Evolutionary conservation across 495 filamentous ascomycete species (phyloP).

Genomic region (Aspergillus mulundensis): DNA sequence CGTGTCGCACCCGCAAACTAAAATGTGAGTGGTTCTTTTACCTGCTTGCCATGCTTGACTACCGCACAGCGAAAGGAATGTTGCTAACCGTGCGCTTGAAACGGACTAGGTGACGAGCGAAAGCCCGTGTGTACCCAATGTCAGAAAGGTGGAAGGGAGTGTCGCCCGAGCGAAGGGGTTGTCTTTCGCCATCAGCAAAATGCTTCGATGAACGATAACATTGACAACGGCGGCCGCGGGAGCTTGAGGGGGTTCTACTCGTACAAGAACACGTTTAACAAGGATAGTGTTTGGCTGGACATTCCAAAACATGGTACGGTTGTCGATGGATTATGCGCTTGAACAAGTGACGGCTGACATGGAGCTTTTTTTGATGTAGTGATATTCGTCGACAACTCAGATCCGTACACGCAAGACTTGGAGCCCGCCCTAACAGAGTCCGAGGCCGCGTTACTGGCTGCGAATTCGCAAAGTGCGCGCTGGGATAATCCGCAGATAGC

Average conservation of each 20-base stretch:
- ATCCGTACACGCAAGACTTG: conserved; percentile 57
- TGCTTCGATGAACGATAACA: conserved; percentile 60
- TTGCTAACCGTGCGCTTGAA: background rate
- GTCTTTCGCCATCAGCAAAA: conserved; percentile 71
- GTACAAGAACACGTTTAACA: conserved; percentile 64
- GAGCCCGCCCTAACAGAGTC: conserved; percentile 35
- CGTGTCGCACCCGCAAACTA: conserved; percentile 59
- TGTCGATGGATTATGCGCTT: background rate
- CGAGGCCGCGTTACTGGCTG: conserved; percentile 29
- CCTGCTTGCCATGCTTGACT: background rate
- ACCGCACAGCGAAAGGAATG: background rate
- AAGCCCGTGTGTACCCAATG: conserved; percentile 57
- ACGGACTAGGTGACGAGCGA: conserved; percentile 46
- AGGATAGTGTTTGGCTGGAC: conserved; percentile 59
- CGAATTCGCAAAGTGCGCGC: conserved; percentile 31
- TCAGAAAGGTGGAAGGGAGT: conserved; percentile 56
- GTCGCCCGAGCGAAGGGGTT: conserved; percentile 58
- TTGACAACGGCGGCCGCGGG: conserved; percentile 35
- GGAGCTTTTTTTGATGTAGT: conserved; percentile 32
- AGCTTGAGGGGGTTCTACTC: conserved; percentile 62
- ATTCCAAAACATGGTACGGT: conserved; percentile 53
- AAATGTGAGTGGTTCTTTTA: conserved; percentile 44
- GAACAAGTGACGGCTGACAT: conserved; percentile 7
- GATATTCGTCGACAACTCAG: conserved; percentile 60
- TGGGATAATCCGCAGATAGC: conserved; percentile 21